Conservation (phyloP, 169 alveolate species). For the Plasmodium fragile region DNA sequence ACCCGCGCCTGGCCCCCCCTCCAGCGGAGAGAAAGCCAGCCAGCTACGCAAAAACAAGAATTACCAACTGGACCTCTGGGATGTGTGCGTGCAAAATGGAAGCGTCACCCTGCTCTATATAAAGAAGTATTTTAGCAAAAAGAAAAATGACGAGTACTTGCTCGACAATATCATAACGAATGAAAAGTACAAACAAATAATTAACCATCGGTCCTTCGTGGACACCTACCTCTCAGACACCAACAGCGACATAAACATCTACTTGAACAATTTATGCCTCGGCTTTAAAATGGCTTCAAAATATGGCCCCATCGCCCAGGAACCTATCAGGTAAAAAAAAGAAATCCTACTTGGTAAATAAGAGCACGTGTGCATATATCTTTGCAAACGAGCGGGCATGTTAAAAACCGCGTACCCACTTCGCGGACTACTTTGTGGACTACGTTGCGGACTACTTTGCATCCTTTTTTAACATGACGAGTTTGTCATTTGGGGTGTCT, state of each 20-base stretch:
- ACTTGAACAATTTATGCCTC: constrained; percentile 66
- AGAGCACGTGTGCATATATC: neutral
- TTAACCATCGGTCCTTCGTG: constrained; percentile 48
- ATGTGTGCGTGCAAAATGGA: constrained; percentile 82
- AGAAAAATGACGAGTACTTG: constrained; percentile 28
- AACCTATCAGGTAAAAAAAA: constrained; percentile 92
- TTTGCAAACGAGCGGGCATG: neutral
- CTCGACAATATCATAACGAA: constrained; percentile 57
- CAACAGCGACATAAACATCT: constrained; percentile 69
- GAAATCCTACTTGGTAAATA: constrained; percentile 76
- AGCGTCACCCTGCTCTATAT: constrained; percentile 78
- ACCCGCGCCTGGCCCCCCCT: neutral
- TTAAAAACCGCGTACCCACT: neutral
- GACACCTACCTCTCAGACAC: constrained; percentile 72
- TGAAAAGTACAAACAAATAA: constrained; percentile 48
- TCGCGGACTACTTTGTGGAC: no score
- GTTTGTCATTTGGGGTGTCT: neutral
- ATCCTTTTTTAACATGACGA: neutral
- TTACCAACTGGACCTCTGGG: constrained; percentile 73
- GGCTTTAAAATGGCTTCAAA: constrained; percentile 95
- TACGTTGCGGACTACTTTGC: neutral
- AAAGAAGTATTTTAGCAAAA: constrained; percentile 67
- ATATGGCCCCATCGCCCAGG: constrained; percentile 97
- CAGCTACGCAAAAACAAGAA: constrained; percentile 33
- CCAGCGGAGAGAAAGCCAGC: constrained; percentile 17